These are phyloP conservation scores for Penicillium decumbens DNA, from an alignment of 2,329 filamentous ascomycete species.

Conservation along the genomic window DNA sequence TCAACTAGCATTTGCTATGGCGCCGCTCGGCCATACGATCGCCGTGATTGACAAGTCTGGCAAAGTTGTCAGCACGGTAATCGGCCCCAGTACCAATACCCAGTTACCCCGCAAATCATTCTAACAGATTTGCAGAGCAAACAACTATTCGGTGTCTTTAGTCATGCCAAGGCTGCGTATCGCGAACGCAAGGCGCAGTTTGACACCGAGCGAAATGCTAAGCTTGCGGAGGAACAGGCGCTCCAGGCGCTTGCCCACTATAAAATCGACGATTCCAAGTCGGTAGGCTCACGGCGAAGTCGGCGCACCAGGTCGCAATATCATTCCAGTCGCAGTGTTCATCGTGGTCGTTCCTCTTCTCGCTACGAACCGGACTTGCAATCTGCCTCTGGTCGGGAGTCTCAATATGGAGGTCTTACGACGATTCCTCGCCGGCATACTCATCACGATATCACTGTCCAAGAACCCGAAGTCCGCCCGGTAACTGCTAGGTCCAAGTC, in stretches of 20 bases:
- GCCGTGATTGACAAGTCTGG: constrained; percentile 88
- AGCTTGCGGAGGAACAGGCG: constrained; percentile 54
- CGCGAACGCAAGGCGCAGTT: constrained; percentile 80
- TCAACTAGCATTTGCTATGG: constrained; percentile 23
- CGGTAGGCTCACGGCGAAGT: constrained; percentile 43
- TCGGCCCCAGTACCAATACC: constrained; percentile 20
- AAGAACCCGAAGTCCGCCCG: constrained; percentile 24
- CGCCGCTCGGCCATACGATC: constrained; percentile 61
- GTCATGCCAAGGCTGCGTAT: constrained; percentile 84
- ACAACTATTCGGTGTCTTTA: constrained; percentile 84
- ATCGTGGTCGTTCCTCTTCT: constrained; percentile 18
- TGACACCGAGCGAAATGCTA: constrained; percentile 62
- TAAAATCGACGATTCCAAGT: constrained; percentile 46
- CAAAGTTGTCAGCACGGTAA: constrained; percentile 82
- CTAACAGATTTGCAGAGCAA: constrained; percentile 62
- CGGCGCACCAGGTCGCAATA: constrained; percentile 27
- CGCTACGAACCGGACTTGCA: constrained; percentile 32
- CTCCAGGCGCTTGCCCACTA: constrained; percentile 55
- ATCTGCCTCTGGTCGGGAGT: constrained; percentile 20
- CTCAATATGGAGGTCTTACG: constrained; percentile 18
- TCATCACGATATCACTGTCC: constrained; percentile 31
- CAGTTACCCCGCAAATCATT: constrained; percentile 9
- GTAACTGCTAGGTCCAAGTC: constrained; percentile 29
- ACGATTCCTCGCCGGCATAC: constrained; percentile 39
- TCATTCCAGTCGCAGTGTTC: constrained; percentile 27